Evolutionary conservation across 2,329 filamentous ascomycete genomes (phyloP).

Genomic region (Sarocladium kiliense): DNA sequence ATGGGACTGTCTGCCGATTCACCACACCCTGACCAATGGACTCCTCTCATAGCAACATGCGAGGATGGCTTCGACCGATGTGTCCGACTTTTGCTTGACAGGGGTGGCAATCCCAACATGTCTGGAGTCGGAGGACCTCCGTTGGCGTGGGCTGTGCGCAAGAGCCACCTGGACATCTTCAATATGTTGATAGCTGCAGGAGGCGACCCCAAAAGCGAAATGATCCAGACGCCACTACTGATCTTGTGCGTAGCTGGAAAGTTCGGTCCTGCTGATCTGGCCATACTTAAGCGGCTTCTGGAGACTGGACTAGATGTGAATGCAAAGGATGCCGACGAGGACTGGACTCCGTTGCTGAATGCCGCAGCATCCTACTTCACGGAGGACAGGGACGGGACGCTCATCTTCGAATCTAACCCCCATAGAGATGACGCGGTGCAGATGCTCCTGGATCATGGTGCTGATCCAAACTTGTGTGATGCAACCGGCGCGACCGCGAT

Average conservation of each 20-base stretch:
- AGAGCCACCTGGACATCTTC: constrained; percentile 10
- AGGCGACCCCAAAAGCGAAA: background rate
- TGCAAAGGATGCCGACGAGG: constrained; percentile 9
- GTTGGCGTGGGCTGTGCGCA: background rate
- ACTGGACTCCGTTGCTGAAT: constrained; percentile 4
- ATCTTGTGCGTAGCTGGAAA: background rate
- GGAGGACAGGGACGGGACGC: background rate
- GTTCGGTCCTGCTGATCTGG: background rate
- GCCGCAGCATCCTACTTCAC: too few relatives aligned
- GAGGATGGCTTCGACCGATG: constrained; percentile 12
- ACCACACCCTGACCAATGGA: constrained; percentile 6
- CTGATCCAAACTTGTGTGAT: constrained; percentile 9
- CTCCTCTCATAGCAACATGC: constrained; percentile 10
- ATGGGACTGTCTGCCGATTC: constrained; percentile 11
- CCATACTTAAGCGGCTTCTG: background rate
- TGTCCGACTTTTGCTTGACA: constrained; percentile 14
- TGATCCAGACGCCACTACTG: background rate
- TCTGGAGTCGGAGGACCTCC: background rate
- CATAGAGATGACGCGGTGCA: background rate
- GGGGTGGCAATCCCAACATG: constrained; percentile 17
- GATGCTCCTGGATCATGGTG: constrained; percentile 12
- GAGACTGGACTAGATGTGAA: constrained; percentile 4
- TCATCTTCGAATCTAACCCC: background rate
- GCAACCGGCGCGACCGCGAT: constrained; percentile 1
- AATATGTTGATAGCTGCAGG: constrained; percentile 10